Evolutionary conservation across 2,329 filamentous ascomycete species (phyloP).

Genomic region (Hirsutella thompsonii): DNA sequence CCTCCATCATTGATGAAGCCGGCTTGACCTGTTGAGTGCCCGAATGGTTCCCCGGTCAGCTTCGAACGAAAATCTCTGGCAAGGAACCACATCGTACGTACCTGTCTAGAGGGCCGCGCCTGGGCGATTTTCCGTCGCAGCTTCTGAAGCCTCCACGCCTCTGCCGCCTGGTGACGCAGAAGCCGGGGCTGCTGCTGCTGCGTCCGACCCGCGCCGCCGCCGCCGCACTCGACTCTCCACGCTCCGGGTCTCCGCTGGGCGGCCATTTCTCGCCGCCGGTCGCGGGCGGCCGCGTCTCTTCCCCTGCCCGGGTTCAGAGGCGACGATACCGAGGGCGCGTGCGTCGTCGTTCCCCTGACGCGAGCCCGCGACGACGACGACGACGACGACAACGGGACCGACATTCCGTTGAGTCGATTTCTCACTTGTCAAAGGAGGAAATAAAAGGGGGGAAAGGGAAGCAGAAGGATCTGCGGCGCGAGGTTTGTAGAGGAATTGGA

Average conservation of each 20-base stretch:
- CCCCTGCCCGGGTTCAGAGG: constrained; percentile 13
- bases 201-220: neutral
- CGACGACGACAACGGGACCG: neutral
- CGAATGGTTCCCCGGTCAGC: too few species aligned
- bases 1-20: neutral
- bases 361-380: neutral
- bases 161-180: constrained; percentile 27
- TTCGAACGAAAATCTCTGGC: neutral
- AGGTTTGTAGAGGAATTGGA: too few species aligned
- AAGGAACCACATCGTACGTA: neutral
- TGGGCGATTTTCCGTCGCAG: neutral
- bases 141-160: constrained; percentile 19
- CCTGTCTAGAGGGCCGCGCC: neutral
- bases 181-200: constrained; percentile 14
- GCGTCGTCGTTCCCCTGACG: neutral
- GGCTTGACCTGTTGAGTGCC: neutral
- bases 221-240: neutral
- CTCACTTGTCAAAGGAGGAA: too few species aligned
- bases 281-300: neutral
- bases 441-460: too few species aligned
- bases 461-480: too few species aligned
- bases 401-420: too few species aligned
- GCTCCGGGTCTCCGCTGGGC: neutral
- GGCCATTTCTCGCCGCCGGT: neutral
- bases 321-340: constrained; percentile 14